Evolutionary conservation across 345 rosid genomes (phyloP), one percentile per base, ranked within the genome.

Genomic region (Populus deltoides): DNA sequence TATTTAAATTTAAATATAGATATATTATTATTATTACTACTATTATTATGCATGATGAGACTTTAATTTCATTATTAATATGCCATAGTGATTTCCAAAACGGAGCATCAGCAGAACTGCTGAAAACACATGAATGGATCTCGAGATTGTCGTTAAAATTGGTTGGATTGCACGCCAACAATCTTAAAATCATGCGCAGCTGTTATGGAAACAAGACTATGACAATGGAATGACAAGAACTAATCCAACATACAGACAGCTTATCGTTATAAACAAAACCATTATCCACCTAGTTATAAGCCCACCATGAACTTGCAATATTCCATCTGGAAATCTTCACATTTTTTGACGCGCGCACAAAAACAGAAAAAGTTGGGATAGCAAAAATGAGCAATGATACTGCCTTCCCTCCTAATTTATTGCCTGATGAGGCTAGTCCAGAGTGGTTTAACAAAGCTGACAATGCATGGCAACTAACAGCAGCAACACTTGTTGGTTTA

Each of bases 381-480:
- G n/a, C 4, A 16, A 70, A 69, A 55, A 69, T 51, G 73, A 36
- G 17, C 7, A 75, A n/a, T 6, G 5, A 24, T 3, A 8, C 73
- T 7, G 20, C 39, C 7, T 3, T 79, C 29, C 81, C 81, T 8
- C 0, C 20, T 6, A 70, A 51, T 57, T 16, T 73, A 24, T 43
- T 47, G 4, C 63, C 63, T 22, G 74, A 68, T n/a, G 70, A 73
- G 4, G 47, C 69, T 2, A 68, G 69, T 5, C 77, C 81, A 0
- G 62, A 38, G 13, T 79, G 81, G 81, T n/a, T 79, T 73, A 79
- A 29, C 73, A 79, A 79, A 73, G 81, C 49, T 9, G 74, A 79
- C 27, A 79, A 73, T 33, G 73, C 77, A 5, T 79, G 82, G 82
- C 82, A 79, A 45, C 61, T 74, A 43, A 73, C 49, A 16, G 82